Percentiles rank a stretch among this genome's conserved stretches.
Evolutionary conservation across 495 filamentous ascomycete genomes (phyloP).

Genomic region (Aspergillus diversus): DNA sequence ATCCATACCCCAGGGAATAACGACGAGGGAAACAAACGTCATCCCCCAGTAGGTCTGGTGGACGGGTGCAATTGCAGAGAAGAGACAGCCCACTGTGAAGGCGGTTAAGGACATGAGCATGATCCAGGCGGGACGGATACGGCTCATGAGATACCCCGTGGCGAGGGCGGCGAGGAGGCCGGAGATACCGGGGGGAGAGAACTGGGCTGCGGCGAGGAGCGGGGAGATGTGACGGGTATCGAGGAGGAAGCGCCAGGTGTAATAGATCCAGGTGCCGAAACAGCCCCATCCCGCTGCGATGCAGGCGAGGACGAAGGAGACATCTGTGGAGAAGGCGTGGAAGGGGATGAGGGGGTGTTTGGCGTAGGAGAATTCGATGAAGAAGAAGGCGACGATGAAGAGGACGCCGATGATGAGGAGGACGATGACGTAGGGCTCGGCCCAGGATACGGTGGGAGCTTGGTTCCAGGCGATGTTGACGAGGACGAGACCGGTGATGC

Average conservation of each 20-base stretch:
- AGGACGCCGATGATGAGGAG: conserved; percentile 49
- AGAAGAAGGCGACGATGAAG: conserved; percentile 43
- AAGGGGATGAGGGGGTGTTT: conserved; percentile 51
- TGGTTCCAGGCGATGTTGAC: conserved; percentile 59
- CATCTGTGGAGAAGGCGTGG: conserved; percentile 38
- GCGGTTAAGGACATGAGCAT: conserved; percentile 52
- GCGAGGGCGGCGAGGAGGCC: conserved; percentile 46
- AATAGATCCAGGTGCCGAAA: conserved; percentile 55
- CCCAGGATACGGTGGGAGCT: conserved; percentile 49
- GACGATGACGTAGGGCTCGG: conserved; percentile 47
- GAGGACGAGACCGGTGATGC: conserved; percentile 60
- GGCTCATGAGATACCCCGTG: conserved; percentile 47
- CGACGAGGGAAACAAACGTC: conserved; percentile 48
- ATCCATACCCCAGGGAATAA: conserved; percentile 59
- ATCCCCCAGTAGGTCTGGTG: conserved; percentile 50
- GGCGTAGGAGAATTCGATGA: conserved; percentile 40
- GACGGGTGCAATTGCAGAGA: conserved; percentile 41
- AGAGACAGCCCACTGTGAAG: conserved; percentile 43
- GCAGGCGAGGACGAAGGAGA: conserved; percentile 49
- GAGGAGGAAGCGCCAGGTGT: conserved; percentile 46
- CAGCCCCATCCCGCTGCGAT: conserved; percentile 52
- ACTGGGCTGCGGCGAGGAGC: conserved; percentile 42
- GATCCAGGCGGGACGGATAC: conserved; percentile 43
- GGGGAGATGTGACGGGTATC: conserved; percentile 36
- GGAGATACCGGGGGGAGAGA: conserved; percentile 38